Base-by-base conservation (phyloP, 371 early-diverging fungal genomes). In the Mortierella sp. region DNA sequence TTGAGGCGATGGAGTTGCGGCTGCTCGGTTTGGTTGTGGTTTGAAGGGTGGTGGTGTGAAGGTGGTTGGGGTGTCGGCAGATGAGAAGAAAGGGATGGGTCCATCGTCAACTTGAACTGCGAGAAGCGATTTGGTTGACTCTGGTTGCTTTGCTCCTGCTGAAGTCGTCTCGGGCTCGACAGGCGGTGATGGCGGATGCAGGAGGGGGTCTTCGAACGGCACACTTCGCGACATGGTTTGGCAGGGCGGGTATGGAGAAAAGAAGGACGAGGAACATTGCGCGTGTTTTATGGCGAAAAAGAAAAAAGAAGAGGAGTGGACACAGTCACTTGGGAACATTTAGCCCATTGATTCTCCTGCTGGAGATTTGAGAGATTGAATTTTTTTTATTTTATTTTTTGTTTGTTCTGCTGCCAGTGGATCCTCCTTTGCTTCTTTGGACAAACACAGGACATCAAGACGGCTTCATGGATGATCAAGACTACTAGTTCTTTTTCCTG, bases 401-500 rank as follows among this genome's bases (percentile, higher is more conserved):
- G 41, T 24, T 18, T 54, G 54, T 54, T 46, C 2, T 54, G 54
- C 18, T 54, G 54, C 24, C 7, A 24, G 18, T 7, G 1, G 12
- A 46, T 32, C 16, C 27, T 58, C 8, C 12, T 58, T 12, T 4
- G 27, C n/a, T 58, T 3, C 3, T n/a, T 16, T 1, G 18, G 7
- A 51, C 51, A 56, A 56, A 56, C 27, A 11, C 56, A 10, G 7
- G 56, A 11, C 6, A 18, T 16, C 16, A 65, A 65, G 24, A 5
- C 14, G 2, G 38, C 18, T 21, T 18, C 4, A 65, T 35, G 5
- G 5, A 21, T 5, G 7, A 18, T 63, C 35, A 14, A 6, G 18
- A 0, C 24, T 7, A 21, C 21, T 65, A 65, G 65, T 65, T 65
- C 74, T 84, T 85, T 72, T 93, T 93, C 77, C 83, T 89, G 88